Evolutionary conservation across 345 rosid species (phyloP).

Genomic region (Salix brachista): DNA sequence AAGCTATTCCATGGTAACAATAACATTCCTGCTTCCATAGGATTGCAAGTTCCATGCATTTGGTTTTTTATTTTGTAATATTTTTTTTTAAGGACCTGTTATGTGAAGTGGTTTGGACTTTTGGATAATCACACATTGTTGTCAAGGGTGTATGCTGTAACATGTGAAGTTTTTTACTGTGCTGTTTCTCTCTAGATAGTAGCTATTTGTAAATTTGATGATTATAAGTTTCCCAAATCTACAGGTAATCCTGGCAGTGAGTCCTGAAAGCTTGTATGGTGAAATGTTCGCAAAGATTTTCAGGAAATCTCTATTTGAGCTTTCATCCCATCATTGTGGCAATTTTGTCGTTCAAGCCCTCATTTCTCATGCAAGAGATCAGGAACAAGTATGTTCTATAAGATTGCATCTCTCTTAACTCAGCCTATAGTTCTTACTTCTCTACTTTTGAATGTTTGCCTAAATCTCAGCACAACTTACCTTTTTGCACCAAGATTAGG

Average conservation of each 20-base stretch:
- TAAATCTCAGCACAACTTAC: background rate
- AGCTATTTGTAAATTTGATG: background rate
- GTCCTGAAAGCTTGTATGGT: conserved; percentile 69
- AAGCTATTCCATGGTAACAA: background rate
- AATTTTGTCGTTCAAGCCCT: conserved; percentile 88
- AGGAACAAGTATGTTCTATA: conserved; percentile 54
- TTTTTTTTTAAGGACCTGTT: background rate
- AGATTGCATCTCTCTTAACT: background rate
- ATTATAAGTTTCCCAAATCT: conserved; percentile 8
- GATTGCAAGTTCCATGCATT: background rate
- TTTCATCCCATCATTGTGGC: conserved; percentile 81
- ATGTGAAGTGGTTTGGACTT: background rate
- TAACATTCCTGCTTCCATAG: background rate
- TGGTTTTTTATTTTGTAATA: background rate
- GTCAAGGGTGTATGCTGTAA: background rate
- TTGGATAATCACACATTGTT: background rate
- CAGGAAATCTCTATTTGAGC: conserved; percentile 60
- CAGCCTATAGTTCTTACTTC: no score
- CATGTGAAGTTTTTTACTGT: no score
- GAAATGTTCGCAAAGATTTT: conserved; percentile 67
- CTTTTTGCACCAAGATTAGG: background rate
- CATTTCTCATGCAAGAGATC: conserved; percentile 59
- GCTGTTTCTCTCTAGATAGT: background rate
- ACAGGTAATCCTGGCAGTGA: conserved; percentile 89
- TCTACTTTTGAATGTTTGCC: background rate